These are phyloP conservation scores for Eremochloa ophiuroides DNA, from an alignment of 176 grass and related monocot species.

Conservation along the genomic window DNA sequence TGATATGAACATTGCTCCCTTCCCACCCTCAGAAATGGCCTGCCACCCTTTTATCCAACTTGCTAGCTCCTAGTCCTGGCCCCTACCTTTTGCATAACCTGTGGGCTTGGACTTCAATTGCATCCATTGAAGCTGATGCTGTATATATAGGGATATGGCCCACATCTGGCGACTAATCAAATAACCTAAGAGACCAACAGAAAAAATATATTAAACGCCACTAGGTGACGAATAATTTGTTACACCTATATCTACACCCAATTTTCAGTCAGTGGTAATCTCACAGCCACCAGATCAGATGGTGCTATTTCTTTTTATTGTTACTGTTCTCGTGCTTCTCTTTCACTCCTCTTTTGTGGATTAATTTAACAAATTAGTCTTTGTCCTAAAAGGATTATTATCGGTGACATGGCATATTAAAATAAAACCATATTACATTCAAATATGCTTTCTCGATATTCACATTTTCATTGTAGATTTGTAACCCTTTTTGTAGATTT, in stretches of 20 bases:
- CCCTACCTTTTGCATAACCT: conserved; percentile 32
- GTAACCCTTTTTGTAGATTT: background rate
- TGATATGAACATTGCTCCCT: conserved; percentile 48
- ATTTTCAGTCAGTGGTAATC: conserved; percentile 2
- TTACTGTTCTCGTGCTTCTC: background rate
- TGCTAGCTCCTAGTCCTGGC: background rate
- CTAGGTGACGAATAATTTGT: conserved; percentile 28
- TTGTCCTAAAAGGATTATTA: background rate
- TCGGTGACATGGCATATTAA: background rate
- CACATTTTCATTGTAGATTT: background rate
- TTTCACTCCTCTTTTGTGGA: background rate
- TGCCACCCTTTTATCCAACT: conserved; percentile 53
- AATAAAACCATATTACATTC: background rate
- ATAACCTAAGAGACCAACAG: background rate
- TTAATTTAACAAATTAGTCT: background rate
- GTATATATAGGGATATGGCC: background rate
- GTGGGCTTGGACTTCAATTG: conserved; percentile 17
- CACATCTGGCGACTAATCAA: background rate
- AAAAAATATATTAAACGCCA: background rate
- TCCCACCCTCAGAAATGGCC: conserved; percentile 25
- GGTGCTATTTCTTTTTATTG: background rate
- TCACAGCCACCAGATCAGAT: background rate
- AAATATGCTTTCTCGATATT: background rate
- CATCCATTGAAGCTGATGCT: background rate
- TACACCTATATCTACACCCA: background rate